These are phyloP conservation scores for Colletotrichum sp. DNA, from an alignment of 2,329 filamentous ascomycete genomes.

Conservation along the genomic window DNA sequence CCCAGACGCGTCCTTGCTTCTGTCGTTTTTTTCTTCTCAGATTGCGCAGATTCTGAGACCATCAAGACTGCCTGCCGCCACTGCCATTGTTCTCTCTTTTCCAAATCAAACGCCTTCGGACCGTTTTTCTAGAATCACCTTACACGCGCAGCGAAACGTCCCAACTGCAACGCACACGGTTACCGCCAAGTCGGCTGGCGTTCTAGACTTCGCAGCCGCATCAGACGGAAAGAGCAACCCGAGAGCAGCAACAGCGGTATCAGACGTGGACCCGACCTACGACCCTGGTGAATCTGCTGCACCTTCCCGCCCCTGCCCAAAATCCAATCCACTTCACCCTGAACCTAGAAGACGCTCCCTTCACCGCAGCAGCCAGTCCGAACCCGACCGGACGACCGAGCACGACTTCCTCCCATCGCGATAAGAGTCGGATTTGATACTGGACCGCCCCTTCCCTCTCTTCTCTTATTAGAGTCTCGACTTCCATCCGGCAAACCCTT, in stretches of 20 bases:
- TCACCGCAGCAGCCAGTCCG: background rate
- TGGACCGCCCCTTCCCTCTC: background rate
- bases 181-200: background rate
- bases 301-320: background rate
- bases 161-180: background rate
- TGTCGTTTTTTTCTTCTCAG: background rate
- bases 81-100: background rate
- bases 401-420: background rate
- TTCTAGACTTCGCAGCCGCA: background rate
- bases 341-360: background rate
- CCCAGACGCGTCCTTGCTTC: background rate
- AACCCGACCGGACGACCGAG: background rate
- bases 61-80: background rate
- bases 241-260: background rate
- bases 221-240: background rate
- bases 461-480: background rate
- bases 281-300: background rate
- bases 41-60: background rate
- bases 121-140: background rate
- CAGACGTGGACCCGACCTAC: background rate
- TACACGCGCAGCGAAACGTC: background rate
- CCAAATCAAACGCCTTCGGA: background rate
- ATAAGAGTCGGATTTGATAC: background rate
- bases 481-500: background rate
- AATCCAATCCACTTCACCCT: background rate